Evolutionary conservation across 2,329 filamentous ascomycete genomes (phyloP).

Genomic region (Trichoderma atrobrunneum): DNA sequence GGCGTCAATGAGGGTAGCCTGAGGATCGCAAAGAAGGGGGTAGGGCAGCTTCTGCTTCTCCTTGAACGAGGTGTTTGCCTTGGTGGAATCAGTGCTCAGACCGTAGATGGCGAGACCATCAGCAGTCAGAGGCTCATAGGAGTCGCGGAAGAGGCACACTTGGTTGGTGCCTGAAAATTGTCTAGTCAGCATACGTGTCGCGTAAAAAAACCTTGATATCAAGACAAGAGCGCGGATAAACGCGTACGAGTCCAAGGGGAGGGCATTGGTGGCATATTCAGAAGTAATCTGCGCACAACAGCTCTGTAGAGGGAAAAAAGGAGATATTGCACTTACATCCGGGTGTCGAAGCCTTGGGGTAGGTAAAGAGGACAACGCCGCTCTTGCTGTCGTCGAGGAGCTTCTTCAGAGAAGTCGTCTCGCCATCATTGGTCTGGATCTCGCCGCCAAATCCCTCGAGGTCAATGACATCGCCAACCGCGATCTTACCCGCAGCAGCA

Average conservation of each 20-base stretch:
- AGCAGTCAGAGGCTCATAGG: constrained; percentile 70
- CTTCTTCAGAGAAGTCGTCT: constrained; percentile 73
- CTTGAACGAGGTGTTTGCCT: constrained; percentile 90
- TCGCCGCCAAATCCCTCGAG: constrained; percentile 65
- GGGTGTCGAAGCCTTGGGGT: constrained; percentile 89
- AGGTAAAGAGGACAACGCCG: constrained; percentile 91
- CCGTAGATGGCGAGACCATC: constrained; percentile 86
- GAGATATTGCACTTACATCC: constrained; percentile 66
- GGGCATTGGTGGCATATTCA: background rate
- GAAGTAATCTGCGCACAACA: background rate
- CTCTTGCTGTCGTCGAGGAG: constrained; percentile 79
- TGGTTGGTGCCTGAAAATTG: constrained; percentile 76
- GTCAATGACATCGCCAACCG: constrained; percentile 54
- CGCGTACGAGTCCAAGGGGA: background rate
- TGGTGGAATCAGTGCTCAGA: constrained; percentile 81
- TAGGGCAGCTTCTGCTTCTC: constrained; percentile 89
- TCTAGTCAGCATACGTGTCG: constrained; percentile 8
- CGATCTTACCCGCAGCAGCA: constrained; percentile 41
- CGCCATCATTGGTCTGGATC: constrained; percentile 81
- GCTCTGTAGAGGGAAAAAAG: background rate
- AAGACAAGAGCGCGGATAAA: background rate
- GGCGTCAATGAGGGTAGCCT: constrained; percentile 70
- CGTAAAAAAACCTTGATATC: background rate
- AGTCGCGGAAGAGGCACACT: constrained; percentile 89
- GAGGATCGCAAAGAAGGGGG: constrained; percentile 79